phyloP scores from a whole-genome alignment of 164 flowering plant species.

The Umbilicus rupestris region DNA sequence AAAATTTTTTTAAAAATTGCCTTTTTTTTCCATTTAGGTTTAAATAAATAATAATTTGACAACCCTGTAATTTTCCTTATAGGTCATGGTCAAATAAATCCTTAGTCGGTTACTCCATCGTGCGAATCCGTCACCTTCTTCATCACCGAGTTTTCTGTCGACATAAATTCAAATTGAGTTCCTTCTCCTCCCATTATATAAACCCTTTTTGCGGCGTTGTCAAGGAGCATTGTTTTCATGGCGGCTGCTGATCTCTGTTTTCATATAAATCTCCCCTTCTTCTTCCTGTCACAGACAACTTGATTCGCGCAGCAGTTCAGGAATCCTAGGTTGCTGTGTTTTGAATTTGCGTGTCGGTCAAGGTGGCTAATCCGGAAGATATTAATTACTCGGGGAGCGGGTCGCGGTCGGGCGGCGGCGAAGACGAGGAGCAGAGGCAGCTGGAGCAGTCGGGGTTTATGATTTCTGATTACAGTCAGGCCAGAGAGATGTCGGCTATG shows the following conservation, averaged over 20 bases:
- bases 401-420: background rate
- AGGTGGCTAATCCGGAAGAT: constrained; percentile 5
- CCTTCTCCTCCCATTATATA: background rate
- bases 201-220: constrained; percentile 1
- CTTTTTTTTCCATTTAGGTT: too few relatives aligned
- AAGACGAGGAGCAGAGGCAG: background rate
- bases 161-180: background rate
- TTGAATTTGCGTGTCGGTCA: background rate
- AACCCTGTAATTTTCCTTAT: too few relatives aligned
- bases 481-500: constrained; percentile 9
- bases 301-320: background rate
- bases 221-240: background rate
- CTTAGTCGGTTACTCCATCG: constrained; percentile 1
- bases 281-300: too few relatives aligned
- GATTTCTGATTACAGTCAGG: background rate
- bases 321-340: background rate
- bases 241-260: background rate
- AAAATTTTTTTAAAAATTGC: too few relatives aligned
- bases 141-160: background rate
- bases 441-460: background rate
- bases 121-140: constrained; percentile 4
- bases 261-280: too few relatives aligned
- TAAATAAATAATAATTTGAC: too few relatives aligned
- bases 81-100: background rate
- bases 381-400: background rate